Evolutionary conservation across 163 green algal species (phyloP).

Genomic region (Chlamydomonas reinhardtii): DNA sequence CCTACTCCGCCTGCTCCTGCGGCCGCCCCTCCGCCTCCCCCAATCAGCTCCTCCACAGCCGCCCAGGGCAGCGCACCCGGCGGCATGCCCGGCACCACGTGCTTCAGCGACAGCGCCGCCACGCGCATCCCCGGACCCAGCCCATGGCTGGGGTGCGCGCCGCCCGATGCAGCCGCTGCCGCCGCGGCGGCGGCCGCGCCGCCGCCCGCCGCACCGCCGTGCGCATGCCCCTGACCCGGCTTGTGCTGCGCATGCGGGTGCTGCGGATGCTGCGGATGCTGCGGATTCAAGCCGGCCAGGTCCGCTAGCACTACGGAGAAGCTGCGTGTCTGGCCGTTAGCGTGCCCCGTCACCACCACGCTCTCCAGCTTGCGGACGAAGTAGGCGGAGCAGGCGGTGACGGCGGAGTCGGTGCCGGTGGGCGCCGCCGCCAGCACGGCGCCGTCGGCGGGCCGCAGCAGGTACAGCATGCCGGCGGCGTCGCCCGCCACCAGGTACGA

Average conservation of each 20-base stretch:
- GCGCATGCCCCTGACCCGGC: background rate
- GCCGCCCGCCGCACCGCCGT: background rate
- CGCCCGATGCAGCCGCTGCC: too few relatives aligned
- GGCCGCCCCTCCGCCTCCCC: background rate
- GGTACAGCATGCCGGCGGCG: conserved; percentile 26
- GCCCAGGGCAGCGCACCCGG: conserved; percentile 8
- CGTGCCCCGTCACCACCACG: conserved; percentile 52
- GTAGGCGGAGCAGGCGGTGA: conserved; percentile 49
- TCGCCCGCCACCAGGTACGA: conserved; percentile 18
- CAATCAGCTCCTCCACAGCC: conserved; percentile 28
- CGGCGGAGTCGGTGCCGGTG: conserved; percentile 33
- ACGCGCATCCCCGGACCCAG: too few relatives aligned
- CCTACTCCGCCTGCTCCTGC: background rate
- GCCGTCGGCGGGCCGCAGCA: conserved; percentile 20
- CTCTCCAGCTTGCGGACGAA: conserved; percentile 34
- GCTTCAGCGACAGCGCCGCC: background rate
- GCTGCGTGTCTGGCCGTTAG: conserved; percentile 50
- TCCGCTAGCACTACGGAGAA: conserved; percentile 10
- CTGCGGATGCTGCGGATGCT: background rate
- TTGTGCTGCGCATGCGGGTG: background rate
- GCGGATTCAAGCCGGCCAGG: too few relatives aligned
- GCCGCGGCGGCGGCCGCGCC: background rate
- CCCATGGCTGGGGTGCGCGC: background rate
- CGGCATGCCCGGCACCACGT: conserved; percentile 39
- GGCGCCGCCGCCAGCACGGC: background rate